phyloP scores from a whole-genome alignment of 352 stramenopile genomes.

The Phytophthora pinifolia region DNA sequence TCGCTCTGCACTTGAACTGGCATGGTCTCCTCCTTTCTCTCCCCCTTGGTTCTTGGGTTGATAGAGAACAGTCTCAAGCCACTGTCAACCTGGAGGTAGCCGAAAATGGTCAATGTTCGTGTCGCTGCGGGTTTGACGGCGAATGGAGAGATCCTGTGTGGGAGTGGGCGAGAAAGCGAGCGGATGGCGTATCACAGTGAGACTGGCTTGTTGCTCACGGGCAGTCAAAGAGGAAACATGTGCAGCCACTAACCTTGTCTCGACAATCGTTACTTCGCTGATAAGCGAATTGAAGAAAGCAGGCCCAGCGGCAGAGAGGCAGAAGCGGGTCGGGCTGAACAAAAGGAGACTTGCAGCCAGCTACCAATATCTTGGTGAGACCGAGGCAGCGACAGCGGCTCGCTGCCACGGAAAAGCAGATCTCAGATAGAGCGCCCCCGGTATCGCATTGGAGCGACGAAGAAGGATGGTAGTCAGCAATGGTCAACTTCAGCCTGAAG shows the following conservation, averaged over 20 bases:
- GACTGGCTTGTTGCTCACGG: constrained; percentile 18
- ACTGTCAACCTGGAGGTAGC: not conserved
- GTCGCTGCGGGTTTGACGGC: not conserved
- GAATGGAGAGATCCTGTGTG: constrained; percentile 14
- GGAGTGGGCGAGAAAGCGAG: constrained; percentile 3
- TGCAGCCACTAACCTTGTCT: constrained; percentile 30
- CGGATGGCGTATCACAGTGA: constrained; percentile 19
- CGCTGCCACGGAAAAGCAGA: constrained; percentile 25
- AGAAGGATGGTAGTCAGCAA: too few relatives aligned
- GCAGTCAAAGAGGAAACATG: constrained; percentile 18
- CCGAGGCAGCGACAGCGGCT: constrained; percentile 2
- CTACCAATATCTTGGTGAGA: constrained; percentile 22
- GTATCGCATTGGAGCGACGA: constrained; percentile 13
- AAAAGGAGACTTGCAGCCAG: constrained; percentile 13
- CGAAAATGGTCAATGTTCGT: constrained; percentile 4
- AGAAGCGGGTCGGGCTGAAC: constrained; percentile 13
- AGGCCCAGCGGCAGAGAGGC: constrained; percentile 26
- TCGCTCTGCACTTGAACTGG: constrained; percentile 28
- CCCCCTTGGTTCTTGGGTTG: constrained; percentile 21
- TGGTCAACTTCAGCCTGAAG: too few relatives aligned
- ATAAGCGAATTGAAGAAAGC: constrained; percentile 22
- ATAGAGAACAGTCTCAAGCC: too few relatives aligned
- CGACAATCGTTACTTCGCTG: constrained; percentile 30
- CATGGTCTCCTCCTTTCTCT: constrained; percentile 25
- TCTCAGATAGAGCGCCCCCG: constrained; percentile 2